Evolutionary conservation across 306 rosid genomes (phyloP).

Genomic region (Cucurbita moschata): DNA sequence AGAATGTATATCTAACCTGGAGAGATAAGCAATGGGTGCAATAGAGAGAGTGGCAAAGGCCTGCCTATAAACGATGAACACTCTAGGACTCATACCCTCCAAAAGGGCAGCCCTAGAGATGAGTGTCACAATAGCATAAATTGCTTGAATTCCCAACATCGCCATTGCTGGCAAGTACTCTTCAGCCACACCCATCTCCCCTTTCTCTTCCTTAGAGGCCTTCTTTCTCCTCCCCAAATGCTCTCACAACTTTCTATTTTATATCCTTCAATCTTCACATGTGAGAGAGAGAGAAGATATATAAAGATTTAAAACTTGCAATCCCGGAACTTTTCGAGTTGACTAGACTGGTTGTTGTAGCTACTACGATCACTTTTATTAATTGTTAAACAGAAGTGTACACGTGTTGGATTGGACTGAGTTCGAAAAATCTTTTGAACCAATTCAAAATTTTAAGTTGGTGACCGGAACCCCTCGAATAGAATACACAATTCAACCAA

Average conservation of each 20-base stretch:
- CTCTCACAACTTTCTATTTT: not conserved
- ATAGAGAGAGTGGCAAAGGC: conserved; percentile 45
- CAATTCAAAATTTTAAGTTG: too few species aligned
- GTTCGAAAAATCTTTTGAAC: too few species aligned
- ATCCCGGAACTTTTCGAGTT: too few species aligned
- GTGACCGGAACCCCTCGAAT: too few species aligned
- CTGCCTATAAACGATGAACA: conserved; percentile 50
- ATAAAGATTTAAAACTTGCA: too few species aligned
- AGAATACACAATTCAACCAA: too few species aligned
- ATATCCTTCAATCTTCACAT: not conserved
- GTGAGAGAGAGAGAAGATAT: not conserved
- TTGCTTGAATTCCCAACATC: conserved; percentile 38
- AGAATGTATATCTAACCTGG: conserved; percentile 10
- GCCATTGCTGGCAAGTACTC: conserved; percentile 27
- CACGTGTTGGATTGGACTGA: too few species aligned
- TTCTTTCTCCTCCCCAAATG: not conserved
- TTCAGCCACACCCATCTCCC: conserved; percentile 22
- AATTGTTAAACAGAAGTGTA: too few species aligned
- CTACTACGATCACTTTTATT: too few species aligned
- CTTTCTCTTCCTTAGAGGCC: too few species aligned
- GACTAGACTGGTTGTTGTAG: too few species aligned
- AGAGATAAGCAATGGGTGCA: conserved; percentile 28
- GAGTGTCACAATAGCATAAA: conserved; percentile 43
- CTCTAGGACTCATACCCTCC: conserved; percentile 53
- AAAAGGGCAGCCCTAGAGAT: conserved; percentile 47